Evolutionary conservation across 352 stramenopile species (phyloP).

Genomic region (Plasmopara muralis): DNA sequence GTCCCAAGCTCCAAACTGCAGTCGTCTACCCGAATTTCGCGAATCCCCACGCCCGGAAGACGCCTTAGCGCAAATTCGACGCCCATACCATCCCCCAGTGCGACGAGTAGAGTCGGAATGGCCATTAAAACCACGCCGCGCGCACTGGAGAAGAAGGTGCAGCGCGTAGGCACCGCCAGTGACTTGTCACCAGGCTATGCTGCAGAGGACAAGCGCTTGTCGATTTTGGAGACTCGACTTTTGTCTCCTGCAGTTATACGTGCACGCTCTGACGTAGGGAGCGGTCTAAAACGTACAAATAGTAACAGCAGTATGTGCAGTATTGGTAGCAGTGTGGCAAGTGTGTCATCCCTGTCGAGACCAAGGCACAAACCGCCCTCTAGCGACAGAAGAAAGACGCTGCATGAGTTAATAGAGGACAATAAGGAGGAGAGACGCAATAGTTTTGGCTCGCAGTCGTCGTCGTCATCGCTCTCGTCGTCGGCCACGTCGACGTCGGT

Average conservation of each 20-base stretch:
- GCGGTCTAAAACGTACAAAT: conserved; percentile 18
- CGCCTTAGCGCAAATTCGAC: conserved; percentile 3
- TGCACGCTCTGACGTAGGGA: conserved; percentile 16
- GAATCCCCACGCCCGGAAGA: conserved; percentile 18
- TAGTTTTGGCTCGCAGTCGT: conserved; percentile 48
- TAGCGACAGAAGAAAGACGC: conserved; percentile 26
- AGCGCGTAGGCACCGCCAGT: conserved; percentile 20
- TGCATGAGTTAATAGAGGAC: conserved; percentile 36
- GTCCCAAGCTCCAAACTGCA: conserved; percentile 19
- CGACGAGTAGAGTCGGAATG: conserved; percentile 34
- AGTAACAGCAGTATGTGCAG: conserved; percentile 32
- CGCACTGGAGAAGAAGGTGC: conserved; percentile 31
- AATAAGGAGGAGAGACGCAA: conserved; percentile 37
- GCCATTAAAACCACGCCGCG: conserved; percentile 30
- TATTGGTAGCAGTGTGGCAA: conserved; percentile 20
- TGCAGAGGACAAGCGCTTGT: conserved; percentile 20
- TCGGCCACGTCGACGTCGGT: conserved; percentile 31
- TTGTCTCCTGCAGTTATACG: conserved; percentile 21
- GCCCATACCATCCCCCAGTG: conserved; percentile 1
- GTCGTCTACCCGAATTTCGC: conserved; percentile 20
- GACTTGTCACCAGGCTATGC: conserved; percentile 9
- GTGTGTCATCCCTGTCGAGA: conserved; percentile 19
- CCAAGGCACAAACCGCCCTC: conserved; percentile 12
- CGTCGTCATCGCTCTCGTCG: conserved; percentile 39
- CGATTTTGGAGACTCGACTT: conserved; percentile 22